Evolutionary conservation across 2,329 filamentous ascomycete species (phyloP).

Genomic region (Aureobasidium sp.): DNA sequence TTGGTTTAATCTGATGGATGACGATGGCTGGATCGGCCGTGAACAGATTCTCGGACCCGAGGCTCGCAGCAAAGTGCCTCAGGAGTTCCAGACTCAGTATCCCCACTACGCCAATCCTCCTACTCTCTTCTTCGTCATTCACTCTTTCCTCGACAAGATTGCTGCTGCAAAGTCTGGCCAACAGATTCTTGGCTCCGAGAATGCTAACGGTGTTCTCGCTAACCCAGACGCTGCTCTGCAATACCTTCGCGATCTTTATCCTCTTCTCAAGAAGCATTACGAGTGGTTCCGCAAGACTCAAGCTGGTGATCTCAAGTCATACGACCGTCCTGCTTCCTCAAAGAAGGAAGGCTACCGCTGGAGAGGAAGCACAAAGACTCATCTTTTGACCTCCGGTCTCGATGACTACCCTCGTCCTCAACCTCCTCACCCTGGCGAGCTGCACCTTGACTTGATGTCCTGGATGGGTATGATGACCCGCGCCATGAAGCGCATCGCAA

Average conservation of each 20-base stretch:
- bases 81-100: constrained; percentile 90
- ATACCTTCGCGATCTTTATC: constrained; percentile 72
- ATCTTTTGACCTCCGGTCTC: constrained; percentile 85
- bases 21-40: constrained; percentile 93
- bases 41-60: constrained; percentile 91
- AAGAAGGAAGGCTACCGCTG: constrained; percentile 91
- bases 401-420: constrained; percentile 94
- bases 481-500: constrained; percentile 71
- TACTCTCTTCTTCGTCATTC: constrained; percentile 83
- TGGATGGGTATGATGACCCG: constrained; percentile 98
- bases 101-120: constrained; percentile 97
- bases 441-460: constrained; percentile 87
- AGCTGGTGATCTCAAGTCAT: constrained; percentile 78
- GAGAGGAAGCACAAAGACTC: constrained; percentile 78
- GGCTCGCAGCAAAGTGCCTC: constrained; percentile 87
- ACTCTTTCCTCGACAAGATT: constrained; percentile 67
- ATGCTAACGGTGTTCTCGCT: constrained; percentile 47
- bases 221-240: constrained; percentile 58
- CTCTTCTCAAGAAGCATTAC: constrained; percentile 79
- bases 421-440: constrained; percentile 88
- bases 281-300: constrained; percentile 94
- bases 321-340: constrained; percentile 82
- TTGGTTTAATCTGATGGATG: constrained; percentile 94
- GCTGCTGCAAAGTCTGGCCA: constrained; percentile 16
- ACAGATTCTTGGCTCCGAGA: constrained; percentile 23